Conservation (phyloP, 2,329 filamentous ascomycete species). For the Fusarium bactridioides region DNA sequence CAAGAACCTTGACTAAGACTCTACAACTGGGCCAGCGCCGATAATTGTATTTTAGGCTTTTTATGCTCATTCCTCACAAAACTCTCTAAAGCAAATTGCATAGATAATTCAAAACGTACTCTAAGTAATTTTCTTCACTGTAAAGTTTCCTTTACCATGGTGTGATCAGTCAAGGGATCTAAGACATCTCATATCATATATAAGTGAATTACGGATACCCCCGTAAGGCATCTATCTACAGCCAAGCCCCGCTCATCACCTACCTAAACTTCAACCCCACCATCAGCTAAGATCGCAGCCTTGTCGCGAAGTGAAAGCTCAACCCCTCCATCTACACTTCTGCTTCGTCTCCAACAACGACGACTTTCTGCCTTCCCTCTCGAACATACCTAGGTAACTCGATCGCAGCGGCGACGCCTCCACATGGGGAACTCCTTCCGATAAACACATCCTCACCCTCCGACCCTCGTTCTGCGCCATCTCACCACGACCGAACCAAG, state of each 20-base stretch:
- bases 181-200: neutral
- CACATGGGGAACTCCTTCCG: neutral
- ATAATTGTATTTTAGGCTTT: neutral
- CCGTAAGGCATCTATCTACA: constrained; percentile 10
- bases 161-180: neutral
- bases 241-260: constrained; percentile 23
- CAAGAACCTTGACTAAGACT: neutral
- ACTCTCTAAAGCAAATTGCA: neutral
- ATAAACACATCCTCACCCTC: neutral
- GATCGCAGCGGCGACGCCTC: constrained; percentile 5
- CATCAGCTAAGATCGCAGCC: constrained; percentile 40
- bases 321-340: constrained; percentile 39
- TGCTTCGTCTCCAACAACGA: constrained; percentile 5
- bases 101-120: neutral
- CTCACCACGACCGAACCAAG: neutral
- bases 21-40: neutral
- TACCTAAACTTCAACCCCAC: constrained; percentile 30
- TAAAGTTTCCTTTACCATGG: neutral
- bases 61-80: neutral
- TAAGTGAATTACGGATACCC: neutral
- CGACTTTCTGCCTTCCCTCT: neutral
- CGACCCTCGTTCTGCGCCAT: neutral
- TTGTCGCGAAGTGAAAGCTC: constrained; percentile 40
- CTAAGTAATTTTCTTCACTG: no score
- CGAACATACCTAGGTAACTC: neutral